A percentile compares a stretch with the other conserved stretches of the same genome.
phyloP scores from a whole-genome alignment of 805 yeast species.

The Metschnikowia lochheadii region DNA sequence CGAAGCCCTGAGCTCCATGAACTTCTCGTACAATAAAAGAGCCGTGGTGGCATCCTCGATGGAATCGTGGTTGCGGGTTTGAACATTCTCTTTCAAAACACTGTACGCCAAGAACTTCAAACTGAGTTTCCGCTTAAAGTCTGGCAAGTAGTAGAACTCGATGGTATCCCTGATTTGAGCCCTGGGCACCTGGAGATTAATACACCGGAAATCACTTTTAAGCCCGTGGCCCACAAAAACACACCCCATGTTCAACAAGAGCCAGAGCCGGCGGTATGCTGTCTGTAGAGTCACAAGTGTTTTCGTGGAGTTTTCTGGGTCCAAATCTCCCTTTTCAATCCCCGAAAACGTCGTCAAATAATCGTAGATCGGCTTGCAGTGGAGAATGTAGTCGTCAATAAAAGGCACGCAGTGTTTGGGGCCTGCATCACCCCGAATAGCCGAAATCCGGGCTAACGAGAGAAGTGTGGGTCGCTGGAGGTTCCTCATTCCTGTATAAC shows the following conservation, averaged over 20 bases:
- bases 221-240: constrained; percentile 94
- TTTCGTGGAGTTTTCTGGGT: constrained; percentile 59
- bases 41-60: constrained; percentile 95
- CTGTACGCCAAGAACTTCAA: constrained; percentile 83
- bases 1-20: constrained; percentile 52
- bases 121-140: constrained; percentile 72
- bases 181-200: constrained; percentile 84
- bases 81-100: constrained; percentile 70
- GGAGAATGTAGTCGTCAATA: constrained; percentile 87
- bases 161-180: constrained; percentile 88
- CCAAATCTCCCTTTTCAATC: constrained; percentile 87
- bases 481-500: constrained; percentile 64
- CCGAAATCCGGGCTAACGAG: constrained; percentile 87
- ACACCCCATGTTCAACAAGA: constrained; percentile 82
- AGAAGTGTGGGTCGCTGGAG: constrained; percentile 70
- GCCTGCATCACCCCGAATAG: constrained; percentile 67
- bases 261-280: constrained; percentile 87
- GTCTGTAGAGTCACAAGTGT: constrained; percentile 75
- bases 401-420: constrained; percentile 68
- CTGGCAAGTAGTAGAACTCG: constrained; percentile 68
- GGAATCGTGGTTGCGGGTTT: constrained; percentile 92
- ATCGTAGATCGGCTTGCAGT: constrained; percentile 68
- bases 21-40: constrained; percentile 66
- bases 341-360: constrained; percentile 90
- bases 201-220: constrained; percentile 85